A percentile compares a stretch with the other conserved stretches of the same genome.
Evolutionary conservation across 306 rosid genomes (phyloP).

Genomic region (Vigna angularis): DNA sequence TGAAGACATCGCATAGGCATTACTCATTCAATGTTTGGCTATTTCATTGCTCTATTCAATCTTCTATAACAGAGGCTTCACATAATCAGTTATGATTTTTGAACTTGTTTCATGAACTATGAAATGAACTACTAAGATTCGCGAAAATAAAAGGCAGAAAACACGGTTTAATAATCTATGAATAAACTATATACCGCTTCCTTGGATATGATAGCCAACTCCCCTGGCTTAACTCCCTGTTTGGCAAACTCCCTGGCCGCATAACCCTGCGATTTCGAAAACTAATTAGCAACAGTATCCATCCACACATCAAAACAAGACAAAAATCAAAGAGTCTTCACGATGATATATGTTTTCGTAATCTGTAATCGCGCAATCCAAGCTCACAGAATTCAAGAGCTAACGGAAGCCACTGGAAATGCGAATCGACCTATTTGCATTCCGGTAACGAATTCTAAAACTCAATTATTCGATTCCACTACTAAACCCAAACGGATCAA

Average conservation of each 20-base stretch:
- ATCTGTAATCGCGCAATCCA: background rate
- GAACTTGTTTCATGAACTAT: background rate
- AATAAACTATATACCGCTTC: conserved; percentile 77
- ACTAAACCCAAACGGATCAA: conserved; percentile 2
- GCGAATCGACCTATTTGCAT: conserved; percentile 5
- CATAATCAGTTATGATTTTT: background rate
- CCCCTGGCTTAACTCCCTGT: conserved; percentile 84
- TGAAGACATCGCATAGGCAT: background rate
- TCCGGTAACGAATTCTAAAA: conserved; percentile 21
- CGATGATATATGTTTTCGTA: background rate
- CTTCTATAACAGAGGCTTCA: background rate
- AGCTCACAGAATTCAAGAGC: background rate
- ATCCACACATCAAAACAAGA: conserved; percentile 1
- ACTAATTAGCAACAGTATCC: conserved; percentile 5
- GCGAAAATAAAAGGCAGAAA: background rate
- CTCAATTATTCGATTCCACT: conserved; percentile 4
- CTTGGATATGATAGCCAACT: conserved; percentile 88
- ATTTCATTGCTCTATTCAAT: background rate
- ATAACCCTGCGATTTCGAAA: conserved; percentile 70
- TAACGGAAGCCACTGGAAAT: background rate
- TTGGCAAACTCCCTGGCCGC: conserved; percentile 95
- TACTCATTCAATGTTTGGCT: background rate
- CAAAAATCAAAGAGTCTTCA: background rate
- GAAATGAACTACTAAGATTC: background rate
- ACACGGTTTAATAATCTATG: conserved; percentile 9